These are phyloP conservation scores for Metschnikowia peoriensis DNA, from an alignment of 805 yeast species.

Conservation along the genomic window DNA sequence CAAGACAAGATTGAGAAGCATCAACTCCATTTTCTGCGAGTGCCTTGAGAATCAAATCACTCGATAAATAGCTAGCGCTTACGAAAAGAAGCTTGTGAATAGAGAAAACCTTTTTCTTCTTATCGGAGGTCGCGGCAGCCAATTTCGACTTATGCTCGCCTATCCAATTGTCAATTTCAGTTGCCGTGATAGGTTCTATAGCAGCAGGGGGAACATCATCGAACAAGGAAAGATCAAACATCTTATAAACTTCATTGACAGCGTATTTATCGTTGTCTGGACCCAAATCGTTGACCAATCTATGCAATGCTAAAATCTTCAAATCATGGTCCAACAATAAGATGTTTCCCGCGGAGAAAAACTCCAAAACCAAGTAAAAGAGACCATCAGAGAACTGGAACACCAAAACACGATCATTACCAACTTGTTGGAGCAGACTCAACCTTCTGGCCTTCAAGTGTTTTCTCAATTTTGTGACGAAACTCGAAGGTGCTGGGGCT, in stretches of 20 bases:
- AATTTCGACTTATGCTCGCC: slow-evolving; percentile 29
- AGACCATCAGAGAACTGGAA: slow-evolving; percentile 82
- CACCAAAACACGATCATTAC: slow-evolving; percentile 79
- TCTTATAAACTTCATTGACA: slow-evolving; percentile 68
- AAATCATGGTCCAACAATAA: slow-evolving; percentile 67
- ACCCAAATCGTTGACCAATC: slow-evolving; percentile 74
- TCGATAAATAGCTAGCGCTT: slow-evolving; percentile 70
- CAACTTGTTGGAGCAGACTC: slow-evolving; percentile 69
- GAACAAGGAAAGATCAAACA: slow-evolving; percentile 57
- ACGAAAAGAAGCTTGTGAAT: slow-evolving; percentile 69
- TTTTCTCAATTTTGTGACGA: slow-evolving; percentile 82
- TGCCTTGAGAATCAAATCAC: slow-evolving; percentile 68
- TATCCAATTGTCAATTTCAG: slow-evolving; percentile 41
- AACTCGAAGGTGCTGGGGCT: slow-evolving; percentile 78
- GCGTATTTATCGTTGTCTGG: slow-evolving; percentile 58
- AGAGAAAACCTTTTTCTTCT: slow-evolving; percentile 49
- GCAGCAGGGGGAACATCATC: slow-evolving; percentile 15
- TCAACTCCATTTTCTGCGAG: slow-evolving; percentile 47
- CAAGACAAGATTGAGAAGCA: slow-evolving; percentile 40
- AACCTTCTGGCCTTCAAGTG: slow-evolving; percentile 80
- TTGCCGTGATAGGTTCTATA: slow-evolving; percentile 17
- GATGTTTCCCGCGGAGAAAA: slow-evolving; percentile 93
- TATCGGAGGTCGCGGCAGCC: slow-evolving; percentile 10
- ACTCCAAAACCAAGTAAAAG: slow-evolving; percentile 77
- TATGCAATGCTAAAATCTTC: slow-evolving; percentile 69